These are phyloP conservation scores for Tolypocladium cylindrosporum DNA, from an alignment of 2,329 filamentous ascomycete genomes.

Conservation along the genomic window DNA sequence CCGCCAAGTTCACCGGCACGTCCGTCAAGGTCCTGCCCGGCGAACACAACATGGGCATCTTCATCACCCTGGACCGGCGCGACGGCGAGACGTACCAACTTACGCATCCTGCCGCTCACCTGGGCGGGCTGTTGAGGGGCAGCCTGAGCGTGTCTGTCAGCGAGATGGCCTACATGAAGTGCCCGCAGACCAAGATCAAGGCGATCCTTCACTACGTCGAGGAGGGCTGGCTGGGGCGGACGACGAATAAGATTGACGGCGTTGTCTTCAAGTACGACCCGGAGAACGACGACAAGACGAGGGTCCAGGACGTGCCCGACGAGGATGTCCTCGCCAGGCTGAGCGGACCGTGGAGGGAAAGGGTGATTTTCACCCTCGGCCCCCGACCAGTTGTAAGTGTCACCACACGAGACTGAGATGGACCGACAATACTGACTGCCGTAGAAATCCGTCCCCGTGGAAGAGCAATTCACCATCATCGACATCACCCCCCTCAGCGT, in stretches of 20 bases:
- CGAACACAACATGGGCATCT: constrained; percentile 91
- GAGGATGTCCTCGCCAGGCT: constrained; percentile 75
- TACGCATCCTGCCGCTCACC: constrained; percentile 85
- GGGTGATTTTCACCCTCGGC: constrained; percentile 50
- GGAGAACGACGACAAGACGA: constrained; percentile 68
- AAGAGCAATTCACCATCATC: constrained; percentile 66
- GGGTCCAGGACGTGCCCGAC: constrained; percentile 78
- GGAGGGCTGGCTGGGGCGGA: constrained; percentile 86
- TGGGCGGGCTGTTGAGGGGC: constrained; percentile 80
- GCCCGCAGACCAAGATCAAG: constrained; percentile 83
- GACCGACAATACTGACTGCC: background rate
- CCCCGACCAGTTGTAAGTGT: constrained; percentile 50
- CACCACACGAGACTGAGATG: background rate
- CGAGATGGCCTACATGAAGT: constrained; percentile 80
- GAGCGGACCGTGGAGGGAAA: constrained; percentile 77
- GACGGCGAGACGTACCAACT: constrained; percentile 89
- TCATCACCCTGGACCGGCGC: constrained; percentile 72
- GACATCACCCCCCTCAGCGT: constrained; percentile 79
- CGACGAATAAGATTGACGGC: constrained; percentile 85
- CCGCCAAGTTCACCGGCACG: constrained; percentile 94
- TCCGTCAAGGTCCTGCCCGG: constrained; percentile 86
- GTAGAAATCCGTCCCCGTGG: constrained; percentile 34
- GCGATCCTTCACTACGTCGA: constrained; percentile 88
- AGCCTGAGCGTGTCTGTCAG: constrained; percentile 84
- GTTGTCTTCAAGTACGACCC: constrained; percentile 87